Percentiles rank a stretch among this genome's conserved stretches.
These are phyloP conservation scores for Labyrinthula sp. DNA, from an alignment of 352 stramenopile genomes.

Conservation along the genomic window DNA sequence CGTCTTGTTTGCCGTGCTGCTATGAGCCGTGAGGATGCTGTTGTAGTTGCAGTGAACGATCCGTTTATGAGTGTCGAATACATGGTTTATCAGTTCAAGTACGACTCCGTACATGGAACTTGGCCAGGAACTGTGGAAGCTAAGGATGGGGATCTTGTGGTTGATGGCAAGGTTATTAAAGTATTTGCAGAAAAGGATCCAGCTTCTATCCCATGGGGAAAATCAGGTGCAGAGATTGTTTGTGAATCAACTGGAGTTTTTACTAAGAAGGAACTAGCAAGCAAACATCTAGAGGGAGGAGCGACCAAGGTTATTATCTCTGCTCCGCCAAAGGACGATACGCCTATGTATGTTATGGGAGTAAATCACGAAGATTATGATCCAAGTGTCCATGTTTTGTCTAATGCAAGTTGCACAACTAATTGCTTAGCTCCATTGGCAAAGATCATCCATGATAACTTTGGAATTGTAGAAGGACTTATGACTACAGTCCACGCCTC, in stretches of 20 bases:
- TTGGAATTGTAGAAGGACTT: slow-evolving; percentile 87
- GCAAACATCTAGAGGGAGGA: slow-evolving; percentile 58
- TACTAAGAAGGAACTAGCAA: slow-evolving; percentile 58
- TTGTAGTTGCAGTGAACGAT: slow-evolving; percentile 68
- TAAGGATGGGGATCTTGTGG: slow-evolving; percentile 50
- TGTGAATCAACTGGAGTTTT: slow-evolving; percentile 86
- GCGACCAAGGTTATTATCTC: slow-evolving; percentile 90
- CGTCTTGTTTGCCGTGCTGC: slow-evolving; percentile 79
- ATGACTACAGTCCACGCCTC: slow-evolving; percentile 98
- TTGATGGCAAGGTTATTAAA: slow-evolving; percentile 63
- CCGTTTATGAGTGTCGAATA: slow-evolving; percentile 33
- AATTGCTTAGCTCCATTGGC: slow-evolving; percentile 86
- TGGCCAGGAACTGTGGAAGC: slow-evolving; percentile 60
- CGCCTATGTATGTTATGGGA: slow-evolving; percentile 84
- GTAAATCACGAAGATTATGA: slow-evolving; percentile 76
- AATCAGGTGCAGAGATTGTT: slow-evolving; percentile 65
- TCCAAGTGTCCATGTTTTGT: slow-evolving; percentile 45
- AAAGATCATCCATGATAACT: slow-evolving; percentile 95
- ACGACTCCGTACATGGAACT: slow-evolving; percentile 78
- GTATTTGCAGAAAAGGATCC: slow-evolving; percentile 78
- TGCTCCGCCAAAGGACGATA: slow-evolving; percentile 60
- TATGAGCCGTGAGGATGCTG: slow-evolving; percentile 53
- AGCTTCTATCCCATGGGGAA: slow-evolving; percentile 48
- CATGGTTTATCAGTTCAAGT: slow-evolving; percentile 75
- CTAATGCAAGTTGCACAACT: slow-evolving; percentile 51